These are phyloP conservation scores for Carex scoparia DNA, from an alignment of 176 grass and related monocot species.

Conservation along the genomic window DNA sequence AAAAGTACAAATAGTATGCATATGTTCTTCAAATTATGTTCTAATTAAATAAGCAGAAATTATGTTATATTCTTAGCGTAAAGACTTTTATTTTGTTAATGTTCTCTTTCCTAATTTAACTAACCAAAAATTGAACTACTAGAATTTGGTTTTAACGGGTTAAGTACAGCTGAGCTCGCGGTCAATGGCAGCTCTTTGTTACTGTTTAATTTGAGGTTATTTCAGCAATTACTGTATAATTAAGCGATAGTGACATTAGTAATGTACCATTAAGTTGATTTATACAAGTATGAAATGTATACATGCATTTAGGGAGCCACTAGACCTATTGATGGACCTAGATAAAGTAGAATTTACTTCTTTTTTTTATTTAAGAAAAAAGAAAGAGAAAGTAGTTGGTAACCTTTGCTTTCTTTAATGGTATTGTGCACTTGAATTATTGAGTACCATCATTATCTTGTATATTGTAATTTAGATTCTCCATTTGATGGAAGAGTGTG, in stretches of 20 bases:
- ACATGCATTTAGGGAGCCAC: neutral
- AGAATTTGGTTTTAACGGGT: neutral
- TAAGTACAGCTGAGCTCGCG: too few species aligned
- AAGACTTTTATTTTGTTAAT: neutral
- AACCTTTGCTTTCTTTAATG: slow-evolving; percentile 13
- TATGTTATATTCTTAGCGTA: neutral
- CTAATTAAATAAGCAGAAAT: too few species aligned
- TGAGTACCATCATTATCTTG: slow-evolving; percentile 16
- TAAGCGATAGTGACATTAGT: neutral
- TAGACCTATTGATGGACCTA: neutral
- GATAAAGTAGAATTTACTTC: neutral
- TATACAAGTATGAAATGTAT: neutral
- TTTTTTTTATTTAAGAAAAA: neutral
- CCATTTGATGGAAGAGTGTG: neutral
- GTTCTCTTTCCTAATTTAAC: neutral
- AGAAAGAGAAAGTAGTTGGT: slow-evolving; percentile 6
- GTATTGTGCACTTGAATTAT: slow-evolving; percentile 9
- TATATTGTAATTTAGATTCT: slow-evolving; percentile 12
- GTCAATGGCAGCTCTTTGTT: neutral
- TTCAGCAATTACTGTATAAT: neutral
- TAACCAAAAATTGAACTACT: neutral
- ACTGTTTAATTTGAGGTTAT: neutral
- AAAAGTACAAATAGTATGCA: too few species aligned
- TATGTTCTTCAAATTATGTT: too few species aligned
- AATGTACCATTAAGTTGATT: neutral